phyloP scores from a whole-genome alignment of 75 land plant species.

The Sequoiadendron giganteum region DNA sequence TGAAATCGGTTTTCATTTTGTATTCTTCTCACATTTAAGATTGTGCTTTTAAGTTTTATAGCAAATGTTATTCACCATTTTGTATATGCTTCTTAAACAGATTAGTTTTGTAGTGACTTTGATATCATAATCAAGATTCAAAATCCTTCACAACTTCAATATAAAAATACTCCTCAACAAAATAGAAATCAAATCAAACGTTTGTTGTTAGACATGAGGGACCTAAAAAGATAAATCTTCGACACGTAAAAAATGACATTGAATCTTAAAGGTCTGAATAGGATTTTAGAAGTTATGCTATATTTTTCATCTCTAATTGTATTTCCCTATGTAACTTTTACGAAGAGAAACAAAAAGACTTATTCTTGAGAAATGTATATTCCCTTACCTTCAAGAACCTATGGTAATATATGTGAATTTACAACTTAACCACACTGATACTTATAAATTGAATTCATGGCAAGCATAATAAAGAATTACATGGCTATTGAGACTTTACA shows the following conservation, averaged over 20 bases:
- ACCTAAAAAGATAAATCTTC: background rate
- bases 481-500: background rate
- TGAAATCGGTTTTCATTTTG: background rate
- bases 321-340: background rate
- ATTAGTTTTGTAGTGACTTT: background rate
- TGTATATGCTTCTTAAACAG: background rate
- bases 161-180: background rate
- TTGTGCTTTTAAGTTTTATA: background rate
- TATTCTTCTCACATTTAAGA: background rate
- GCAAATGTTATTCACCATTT: background rate
- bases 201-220: background rate
- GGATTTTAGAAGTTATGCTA: background rate
- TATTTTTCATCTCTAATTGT: background rate
- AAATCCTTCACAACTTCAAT: background rate
- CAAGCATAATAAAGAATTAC: background rate
- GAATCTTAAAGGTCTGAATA: no score
- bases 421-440: background rate
- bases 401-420: background rate
- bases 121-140: background rate
- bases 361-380: background rate
- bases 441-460: background rate
- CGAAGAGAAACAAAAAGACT: background rate
- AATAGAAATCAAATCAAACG: background rate
- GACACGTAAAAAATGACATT: background rate
- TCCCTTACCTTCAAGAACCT: background rate